These are phyloP conservation scores for Botrytis paeoniae DNA, from an alignment of 2,329 filamentous ascomycete genomes.

Conservation along the genomic window DNA sequence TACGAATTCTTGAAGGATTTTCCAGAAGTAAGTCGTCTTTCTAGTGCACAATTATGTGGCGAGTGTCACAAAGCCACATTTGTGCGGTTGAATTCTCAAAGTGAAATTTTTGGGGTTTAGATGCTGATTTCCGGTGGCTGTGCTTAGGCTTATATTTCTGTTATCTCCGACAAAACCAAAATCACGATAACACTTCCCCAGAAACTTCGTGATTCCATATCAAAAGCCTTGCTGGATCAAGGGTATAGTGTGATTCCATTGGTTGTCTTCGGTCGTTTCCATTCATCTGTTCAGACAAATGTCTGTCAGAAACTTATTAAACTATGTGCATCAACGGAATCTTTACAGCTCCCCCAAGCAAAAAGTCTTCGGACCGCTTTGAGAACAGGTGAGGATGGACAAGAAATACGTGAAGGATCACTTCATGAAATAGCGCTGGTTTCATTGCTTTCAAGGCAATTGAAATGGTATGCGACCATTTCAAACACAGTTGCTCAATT, in stretches of 20 bases:
- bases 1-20: not conserved
- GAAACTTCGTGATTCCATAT: not conserved
- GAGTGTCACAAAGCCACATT: not conserved
- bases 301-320: not conserved
- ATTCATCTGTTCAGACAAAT: not conserved
- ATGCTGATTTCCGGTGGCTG: not conserved
- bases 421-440: not conserved
- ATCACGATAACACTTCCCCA: not conserved
- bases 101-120: not conserved
- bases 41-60: not conserved
- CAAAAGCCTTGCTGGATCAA: not conserved
- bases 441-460: not conserved
- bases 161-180: not conserved
- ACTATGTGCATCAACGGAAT: not conserved
- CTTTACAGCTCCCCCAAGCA: not conserved
- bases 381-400: not conserved
- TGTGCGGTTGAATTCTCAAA: not conserved
- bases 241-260: not conserved
- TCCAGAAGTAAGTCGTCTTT: not conserved
- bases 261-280: not conserved
- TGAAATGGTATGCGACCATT: not conserved
- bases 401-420: not conserved
- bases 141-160: not conserved
- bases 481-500: not conserved
- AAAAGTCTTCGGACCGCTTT: not conserved